Evolutionary conservation across 129 eudicot species (phyloP), one percentile per base, ranked within the genome.

Genomic region (Pulicaria dysenterica): DNA sequence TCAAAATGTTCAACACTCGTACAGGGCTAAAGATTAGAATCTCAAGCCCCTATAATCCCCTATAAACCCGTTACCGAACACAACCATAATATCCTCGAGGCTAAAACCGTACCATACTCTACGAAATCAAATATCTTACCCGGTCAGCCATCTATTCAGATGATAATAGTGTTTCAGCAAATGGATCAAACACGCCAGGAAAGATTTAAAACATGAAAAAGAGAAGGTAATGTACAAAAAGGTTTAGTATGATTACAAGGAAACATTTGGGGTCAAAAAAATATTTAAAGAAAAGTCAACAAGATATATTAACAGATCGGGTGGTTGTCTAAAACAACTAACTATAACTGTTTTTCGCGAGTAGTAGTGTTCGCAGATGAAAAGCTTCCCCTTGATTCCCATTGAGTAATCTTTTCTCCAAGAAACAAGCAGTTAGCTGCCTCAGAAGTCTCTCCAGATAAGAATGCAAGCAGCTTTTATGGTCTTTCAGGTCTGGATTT

Each of bases 331-430:
- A 13, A 40, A 75, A 57, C 41, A 54, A 39, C 74, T 79, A 81
- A 79, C 42, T 74, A 72, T 82, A 81, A 79, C 42, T 74, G 74
- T 82, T 82, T 67, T 83, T 89, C 39, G 79, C 73, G 37, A 74
- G 74, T 3, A 94, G 89, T 34, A 87, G 75, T 72, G 80, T 76
- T 46, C 73, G 77, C 67, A 94, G 72, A 76, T 81, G 80, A 77
- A 94, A 94, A 72, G 88, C 93, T 86, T 94, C 98, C 19, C 98
- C 98, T 79, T 90, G 92, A 83, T 81, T 84, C 31, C 97, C 98
- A 15, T 86, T 86, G 54, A 88, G 81, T 2, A 77, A 64, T 75
- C 96, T 74, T 65, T 83, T 87, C 75, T 90, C 97, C 75, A 87
- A 73, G 62, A 78, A 80, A 77, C 98, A 90, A 49, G 96, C 92